Evolutionary conservation across 2,329 filamentous ascomycete genomes (phyloP), one percentile per base, ranked within the genome.

Genomic region (Cladosporium phlei): DNA sequence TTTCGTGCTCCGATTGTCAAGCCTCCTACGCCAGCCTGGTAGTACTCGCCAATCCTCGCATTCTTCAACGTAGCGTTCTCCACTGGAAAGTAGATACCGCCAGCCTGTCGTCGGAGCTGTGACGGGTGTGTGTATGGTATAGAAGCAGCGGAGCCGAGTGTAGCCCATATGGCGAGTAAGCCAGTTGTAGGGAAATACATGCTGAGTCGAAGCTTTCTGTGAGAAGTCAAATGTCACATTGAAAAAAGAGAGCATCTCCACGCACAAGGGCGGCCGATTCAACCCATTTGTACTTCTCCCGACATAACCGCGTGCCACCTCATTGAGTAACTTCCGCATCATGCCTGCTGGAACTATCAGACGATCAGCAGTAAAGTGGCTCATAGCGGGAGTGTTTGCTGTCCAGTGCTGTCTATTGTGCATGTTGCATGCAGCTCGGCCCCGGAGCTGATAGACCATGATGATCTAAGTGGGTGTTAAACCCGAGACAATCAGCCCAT

Each of bases 391-490:
- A n/a, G n/a, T n/a, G n/a, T n/a, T n/a, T n/a, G n/a, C n/a, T n/a
- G n/a, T n/a, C n/a, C n/a, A n/a, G n/a, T n/a, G n/a, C n/a, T n/a
- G n/a, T n/a, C n/a, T n/a, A n/a, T n/a, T n/a, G n/a, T n/a, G n/a
- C n/a, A n/a, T 38, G 35, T 38, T 38, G 35, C 24, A 22, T 21
- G 24, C 35, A 38, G 24, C 35, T n/a, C 27, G 35, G 27, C 30
- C n/a, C 17, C 20, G 11, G 16, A 19, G 30, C 12, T 33, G 30
- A 19, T 16, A 33, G 6, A 33, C 20, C 9, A 19, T 20, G 17
- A 3, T 20, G 30, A 33, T 19, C 9, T 9, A 19, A 19, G 30
- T n/a, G 20, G 17, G 30, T 19, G 30, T 19, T 33, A 9, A 19
- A 9, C 30, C 17, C 22, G 20, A 27, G 14, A 11, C 35, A 11